Percentiles rank a stretch among this genome's conserved stretches.
Evolutionary conservation across 2,329 filamentous ascomycete genomes (phyloP).

Genomic region (Diplodia mutila): DNA sequence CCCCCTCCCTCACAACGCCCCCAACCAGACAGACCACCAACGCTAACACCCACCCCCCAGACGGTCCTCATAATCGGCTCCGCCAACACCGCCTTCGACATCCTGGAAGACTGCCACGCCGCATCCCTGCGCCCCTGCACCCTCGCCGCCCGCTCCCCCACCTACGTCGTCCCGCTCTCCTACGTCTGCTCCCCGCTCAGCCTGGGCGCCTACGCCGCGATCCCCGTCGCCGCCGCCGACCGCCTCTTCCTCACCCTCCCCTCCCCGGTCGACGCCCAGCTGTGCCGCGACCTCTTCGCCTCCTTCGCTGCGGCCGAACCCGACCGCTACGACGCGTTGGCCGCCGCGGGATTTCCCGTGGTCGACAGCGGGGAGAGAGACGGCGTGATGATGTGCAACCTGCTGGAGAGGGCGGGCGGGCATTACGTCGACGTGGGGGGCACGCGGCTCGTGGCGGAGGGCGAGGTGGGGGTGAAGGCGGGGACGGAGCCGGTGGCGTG

Average conservation of each 20-base stretch:
- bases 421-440: conserved; percentile 55
- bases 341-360: conserved; percentile 49
- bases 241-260: neutral
- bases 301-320: conserved; percentile 40
- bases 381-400: conserved; percentile 31
- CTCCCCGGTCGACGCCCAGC: conserved; percentile 24
- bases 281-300: conserved; percentile 33
- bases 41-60: conserved; percentile 28
- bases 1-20: conserved; percentile 6
- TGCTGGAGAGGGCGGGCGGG: conserved; percentile 48
- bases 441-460: conserved; percentile 39
- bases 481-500: conserved; percentile 44
- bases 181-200: conserved; percentile 31
- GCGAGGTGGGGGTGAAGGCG: conserved; percentile 36
- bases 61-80: conserved; percentile 50
- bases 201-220: conserved; percentile 33
- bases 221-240: conserved; percentile 38
- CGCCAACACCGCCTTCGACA: conserved; percentile 55
- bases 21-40: conserved; percentile 17
- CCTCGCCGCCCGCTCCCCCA: conserved; percentile 51
- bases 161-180: conserved; percentile 42
- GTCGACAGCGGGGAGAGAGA: conserved; percentile 37
- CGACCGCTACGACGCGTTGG: conserved; percentile 47
- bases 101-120: conserved; percentile 53
- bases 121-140: conserved; percentile 46